phyloP scores from a whole-genome alignment of 2,329 filamentous ascomycete species.

The Cercospora brassicicola region DNA sequence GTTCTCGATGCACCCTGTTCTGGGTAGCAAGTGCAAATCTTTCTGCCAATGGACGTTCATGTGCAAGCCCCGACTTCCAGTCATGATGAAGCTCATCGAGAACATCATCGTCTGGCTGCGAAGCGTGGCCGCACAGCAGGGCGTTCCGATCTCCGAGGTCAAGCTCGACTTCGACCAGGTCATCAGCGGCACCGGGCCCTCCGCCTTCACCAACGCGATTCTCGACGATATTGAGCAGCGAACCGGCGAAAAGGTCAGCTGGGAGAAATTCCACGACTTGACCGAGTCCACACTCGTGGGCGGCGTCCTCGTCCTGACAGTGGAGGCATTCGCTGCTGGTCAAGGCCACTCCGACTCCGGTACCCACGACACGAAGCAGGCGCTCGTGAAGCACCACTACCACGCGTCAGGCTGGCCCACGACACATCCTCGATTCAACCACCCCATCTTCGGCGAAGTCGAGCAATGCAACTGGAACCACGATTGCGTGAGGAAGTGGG shows the following conservation, averaged over 20 bases:
- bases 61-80: slow-evolving; percentile 64
- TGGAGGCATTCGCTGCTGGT: slow-evolving; percentile 71
- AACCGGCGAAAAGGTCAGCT: slow-evolving; percentile 53
- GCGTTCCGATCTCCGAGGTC: slow-evolving; percentile 60
- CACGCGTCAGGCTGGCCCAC: slow-evolving; percentile 72
- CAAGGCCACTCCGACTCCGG: slow-evolving; percentile 73
- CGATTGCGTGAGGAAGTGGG: slow-evolving; percentile 66
- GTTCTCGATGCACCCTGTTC: slow-evolving; percentile 62
- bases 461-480: slow-evolving; percentile 69
- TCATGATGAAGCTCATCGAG: slow-evolving; percentile 68
- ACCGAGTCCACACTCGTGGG: slow-evolving; percentile 65
- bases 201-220: slow-evolving; percentile 66
- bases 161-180: slow-evolving; percentile 70
- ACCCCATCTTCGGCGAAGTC: slow-evolving; percentile 69
- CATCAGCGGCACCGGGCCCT: slow-evolving; percentile 70
- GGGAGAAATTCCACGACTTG: slow-evolving; percentile 66
- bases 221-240: slow-evolving; percentile 62
- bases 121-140: slow-evolving; percentile 59
- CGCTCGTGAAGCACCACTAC: slow-evolving; percentile 72
- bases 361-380: slow-evolving; percentile 65
- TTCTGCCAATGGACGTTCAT: slow-evolving; percentile 78
- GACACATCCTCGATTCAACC: slow-evolving; percentile 64
- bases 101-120: slow-evolving; percentile 68
- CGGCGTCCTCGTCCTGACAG: slow-evolving; percentile 65
- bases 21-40: slow-evolving; percentile 66